Base-by-base conservation (phyloP, 2,329 filamentous ascomycete genomes). In the Colletotrichum navitas region DNA sequence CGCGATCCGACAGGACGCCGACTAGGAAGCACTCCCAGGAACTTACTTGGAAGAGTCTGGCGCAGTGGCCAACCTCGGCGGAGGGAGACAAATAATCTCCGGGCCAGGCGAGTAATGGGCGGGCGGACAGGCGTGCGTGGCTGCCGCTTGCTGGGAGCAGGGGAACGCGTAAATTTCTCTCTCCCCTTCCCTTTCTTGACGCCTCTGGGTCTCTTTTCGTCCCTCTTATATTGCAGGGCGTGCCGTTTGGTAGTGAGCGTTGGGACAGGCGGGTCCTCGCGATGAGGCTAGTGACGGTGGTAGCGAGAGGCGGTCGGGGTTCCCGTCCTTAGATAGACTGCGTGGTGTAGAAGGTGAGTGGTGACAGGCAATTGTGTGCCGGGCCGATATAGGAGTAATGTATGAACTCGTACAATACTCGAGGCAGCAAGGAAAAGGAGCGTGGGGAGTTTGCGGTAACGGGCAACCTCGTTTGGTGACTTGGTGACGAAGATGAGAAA, bases 401-500 rank as follows among this genome's bases (percentile, higher is more conserved):
- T 71, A 68, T 68, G 45, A 68, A 55, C 68, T 60, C 45, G 78
- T 77, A 79, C 76, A 21, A 49, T 26, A 12, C 47, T 55, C 49
- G 32, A 66, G 75, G 76, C 74, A 66, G 21, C 54, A 56, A 24
- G 32, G 76, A 76, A 78, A 83, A 83, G 77, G 82, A 84, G 76
- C 76, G 84, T 85, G 78, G 73, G 81, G 81, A 85, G 81, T 81
- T 80, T 80, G 78, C 58, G 26, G 21, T 61, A 71, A 78, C 78
- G 78, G 80, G 79, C 76, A 80, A 81, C 81, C 83, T 83, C 82
- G 82, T 83, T 84, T 80, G 77, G 63, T 75, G 74, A 47, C 76
- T 77, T 51, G 73, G 76, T 79, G 73, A 77, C 79, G 75, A 76
- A 76, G 77, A 39, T 63, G 56, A 47, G 47, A 34, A 54, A 39